These are phyloP conservation scores for Scedosporium dehoogii DNA, from an alignment of 2,329 filamentous ascomycete species.

Conservation along the genomic window DNA sequence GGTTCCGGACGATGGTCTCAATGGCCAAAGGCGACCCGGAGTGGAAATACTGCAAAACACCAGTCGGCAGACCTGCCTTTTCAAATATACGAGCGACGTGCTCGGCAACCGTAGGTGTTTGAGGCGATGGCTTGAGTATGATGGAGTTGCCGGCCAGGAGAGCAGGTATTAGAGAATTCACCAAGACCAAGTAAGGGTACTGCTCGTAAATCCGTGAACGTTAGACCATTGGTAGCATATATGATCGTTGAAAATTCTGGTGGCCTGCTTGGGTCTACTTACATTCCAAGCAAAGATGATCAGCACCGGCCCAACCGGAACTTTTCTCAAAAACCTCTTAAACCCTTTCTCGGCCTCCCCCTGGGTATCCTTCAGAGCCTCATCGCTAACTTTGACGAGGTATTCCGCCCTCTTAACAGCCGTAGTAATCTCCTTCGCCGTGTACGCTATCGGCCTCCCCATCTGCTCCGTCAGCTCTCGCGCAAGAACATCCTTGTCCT, in stretches of 20 bases:
- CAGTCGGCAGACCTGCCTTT: slow-evolving; percentile 69
- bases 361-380: slow-evolving; percentile 67
- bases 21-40: slow-evolving; percentile 69
- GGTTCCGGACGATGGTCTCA: slow-evolving; percentile 67
- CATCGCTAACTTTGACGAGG: slow-evolving; percentile 71
- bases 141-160: slow-evolving; percentile 83
- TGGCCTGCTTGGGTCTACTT: slow-evolving; percentile 32
- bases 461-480: slow-evolving; percentile 87
- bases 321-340: slow-evolving; percentile 80
- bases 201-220: slow-evolving; percentile 23
- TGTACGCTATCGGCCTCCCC: slow-evolving; percentile 85
- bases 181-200: slow-evolving; percentile 90
- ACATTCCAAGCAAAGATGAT: slow-evolving; percentile 96
- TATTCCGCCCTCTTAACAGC: slow-evolving; percentile 81
- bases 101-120: slow-evolving; percentile 87
- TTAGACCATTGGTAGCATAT: neutral
- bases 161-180: slow-evolving; percentile 90
- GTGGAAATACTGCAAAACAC: slow-evolving; percentile 89
- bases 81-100: slow-evolving; percentile 67
- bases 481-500: slow-evolving; percentile 69
- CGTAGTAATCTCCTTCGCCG: slow-evolving; percentile 72
- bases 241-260: too few relatives aligned
- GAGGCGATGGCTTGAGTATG: slow-evolving; percentile 88
- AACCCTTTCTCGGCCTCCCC: slow-evolving; percentile 82
- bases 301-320: slow-evolving; percentile 77